phyloP scores from a whole-genome alignment of 352 stramenopile genomes.

The Globisporangium megalacanthum region DNA sequence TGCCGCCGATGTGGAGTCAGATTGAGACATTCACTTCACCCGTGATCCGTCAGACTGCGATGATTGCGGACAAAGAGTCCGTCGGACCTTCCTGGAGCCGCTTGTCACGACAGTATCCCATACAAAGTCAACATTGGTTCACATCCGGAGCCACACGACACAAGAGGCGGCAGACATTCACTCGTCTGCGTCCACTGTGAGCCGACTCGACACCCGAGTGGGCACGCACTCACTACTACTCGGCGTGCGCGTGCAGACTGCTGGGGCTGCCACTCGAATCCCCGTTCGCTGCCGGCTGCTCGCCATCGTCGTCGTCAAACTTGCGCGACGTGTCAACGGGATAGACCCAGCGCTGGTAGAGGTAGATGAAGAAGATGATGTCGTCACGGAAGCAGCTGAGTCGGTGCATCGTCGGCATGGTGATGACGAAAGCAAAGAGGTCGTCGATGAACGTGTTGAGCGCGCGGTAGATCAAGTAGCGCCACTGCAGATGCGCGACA shows the following conservation, averaged over 20 bases:
- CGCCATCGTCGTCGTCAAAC: constrained; percentile 37
- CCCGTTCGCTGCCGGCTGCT: background rate
- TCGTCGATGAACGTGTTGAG: constrained; percentile 94
- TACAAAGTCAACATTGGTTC: no score
- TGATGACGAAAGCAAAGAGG: constrained; percentile 89
- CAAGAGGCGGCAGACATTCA: background rate
- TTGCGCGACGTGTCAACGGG: constrained; percentile 60
- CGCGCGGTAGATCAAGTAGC: constrained; percentile 92
- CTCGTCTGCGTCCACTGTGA: no score
- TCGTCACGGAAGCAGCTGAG: constrained; percentile 89
- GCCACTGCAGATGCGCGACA: constrained; percentile 90
- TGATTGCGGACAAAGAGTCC: background rate
- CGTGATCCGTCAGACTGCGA: background rate
- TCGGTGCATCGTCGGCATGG: constrained; percentile 89
- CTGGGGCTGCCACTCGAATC: background rate
- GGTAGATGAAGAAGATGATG: constrained; percentile 88
- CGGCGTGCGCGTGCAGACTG: background rate
- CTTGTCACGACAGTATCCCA: no score
- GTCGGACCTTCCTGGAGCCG: background rate
- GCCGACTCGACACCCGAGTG: no score
- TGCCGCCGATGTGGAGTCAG: no score
- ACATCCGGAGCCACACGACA: no score
- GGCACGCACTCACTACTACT: no score
- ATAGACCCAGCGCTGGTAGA: constrained; percentile 91
- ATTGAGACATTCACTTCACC: background rate